A percentile compares a stretch with the other conserved stretches of the same genome.
These are phyloP conservation scores for Cercospora sp. DNA, from an alignment of 2,329 filamentous ascomycete species.

Conservation along the genomic window DNA sequence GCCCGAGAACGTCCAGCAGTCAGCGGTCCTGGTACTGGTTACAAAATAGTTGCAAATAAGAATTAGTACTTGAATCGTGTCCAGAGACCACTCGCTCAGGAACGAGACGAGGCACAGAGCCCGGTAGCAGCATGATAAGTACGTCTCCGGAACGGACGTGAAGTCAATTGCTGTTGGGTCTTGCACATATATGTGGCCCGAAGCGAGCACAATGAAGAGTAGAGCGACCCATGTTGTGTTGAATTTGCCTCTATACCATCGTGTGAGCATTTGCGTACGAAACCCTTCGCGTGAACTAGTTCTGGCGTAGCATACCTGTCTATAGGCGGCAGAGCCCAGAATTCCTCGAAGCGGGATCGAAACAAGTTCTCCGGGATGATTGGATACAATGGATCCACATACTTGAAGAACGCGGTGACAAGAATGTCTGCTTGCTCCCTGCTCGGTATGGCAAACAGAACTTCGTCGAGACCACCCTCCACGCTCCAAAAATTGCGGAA, in stretches of 20 bases:
- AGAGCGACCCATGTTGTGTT: conserved; percentile 1
- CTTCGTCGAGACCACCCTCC: conserved; percentile 12
- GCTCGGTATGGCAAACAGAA: conserved; percentile 14
- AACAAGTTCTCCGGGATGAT: conserved; percentile 5
- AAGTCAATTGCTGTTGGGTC: neutral
- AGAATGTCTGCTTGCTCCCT: conserved; percentile 14
- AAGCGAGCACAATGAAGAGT: neutral
- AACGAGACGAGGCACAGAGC: neutral
- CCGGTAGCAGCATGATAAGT: neutral
- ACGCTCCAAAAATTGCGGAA: conserved; percentile 18
- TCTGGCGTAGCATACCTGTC: neutral
- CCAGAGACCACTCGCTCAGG: neutral
- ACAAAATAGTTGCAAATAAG: conserved; percentile 78
- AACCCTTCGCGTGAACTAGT: neutral
- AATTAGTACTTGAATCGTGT: conserved; percentile 75
- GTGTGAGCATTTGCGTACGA: neutral
- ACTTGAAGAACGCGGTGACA: conserved; percentile 14
- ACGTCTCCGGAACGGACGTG: neutral
- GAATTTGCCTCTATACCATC: neutral
- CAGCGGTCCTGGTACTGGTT: conserved; percentile 79
- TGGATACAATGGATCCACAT: conserved; percentile 18
- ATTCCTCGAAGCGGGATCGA: conserved; percentile 35
- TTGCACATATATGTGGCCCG: neutral
- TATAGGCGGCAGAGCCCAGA: neutral
- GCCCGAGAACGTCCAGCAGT: conserved; percentile 79